phyloP scores from a whole-genome alignment of 257 asterid genomes.

The Cruciata laevipes region DNA sequence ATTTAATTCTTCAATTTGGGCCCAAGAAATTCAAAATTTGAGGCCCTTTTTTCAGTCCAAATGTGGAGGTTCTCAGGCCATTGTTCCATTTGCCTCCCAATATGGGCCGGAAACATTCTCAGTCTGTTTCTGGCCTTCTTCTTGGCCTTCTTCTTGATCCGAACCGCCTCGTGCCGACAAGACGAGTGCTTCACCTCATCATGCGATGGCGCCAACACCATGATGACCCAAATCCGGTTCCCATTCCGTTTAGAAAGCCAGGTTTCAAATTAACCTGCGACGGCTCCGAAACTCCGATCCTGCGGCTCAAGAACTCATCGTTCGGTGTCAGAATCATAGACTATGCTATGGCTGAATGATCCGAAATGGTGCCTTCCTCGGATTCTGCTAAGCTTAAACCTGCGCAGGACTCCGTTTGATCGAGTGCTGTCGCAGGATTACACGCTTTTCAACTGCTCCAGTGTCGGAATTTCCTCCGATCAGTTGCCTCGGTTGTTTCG shows the following conservation, averaged over 20 bases:
- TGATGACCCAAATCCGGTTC: conserved; percentile 36
- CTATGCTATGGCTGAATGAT: conserved; percentile 50
- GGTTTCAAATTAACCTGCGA: conserved; percentile 42
- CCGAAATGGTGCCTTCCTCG: conserved; percentile 43
- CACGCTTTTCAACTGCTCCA: too few species aligned
- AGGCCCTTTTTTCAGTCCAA: too few species aligned
- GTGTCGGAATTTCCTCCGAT: too few species aligned
- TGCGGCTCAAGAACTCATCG: conserved; percentile 31
- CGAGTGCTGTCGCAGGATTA: too few species aligned
- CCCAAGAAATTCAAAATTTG: too few species aligned
- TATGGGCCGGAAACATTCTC: too few species aligned
- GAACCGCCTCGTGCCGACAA: not conserved
- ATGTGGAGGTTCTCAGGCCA: too few species aligned
- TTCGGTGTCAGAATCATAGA: conserved; percentile 35
- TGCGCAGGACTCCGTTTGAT: too few species aligned
- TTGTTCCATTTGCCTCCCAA: too few species aligned
- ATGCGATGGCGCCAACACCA: conserved; percentile 25
- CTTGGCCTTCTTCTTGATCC: conserved; percentile 4
- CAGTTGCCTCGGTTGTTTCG: too few species aligned
- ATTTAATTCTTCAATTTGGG: too few species aligned
- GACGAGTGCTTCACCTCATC: conserved; percentile 25
- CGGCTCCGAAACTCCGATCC: conserved; percentile 23
- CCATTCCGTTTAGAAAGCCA: conserved; percentile 48
- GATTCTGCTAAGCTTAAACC: conserved; percentile 41
- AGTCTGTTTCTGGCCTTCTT: too few species aligned